Percentiles rank a stretch among this genome's conserved stretches.
phyloP scores from a whole-genome alignment of 768 basidiomycete species.

The Podaxis sp. region DNA sequence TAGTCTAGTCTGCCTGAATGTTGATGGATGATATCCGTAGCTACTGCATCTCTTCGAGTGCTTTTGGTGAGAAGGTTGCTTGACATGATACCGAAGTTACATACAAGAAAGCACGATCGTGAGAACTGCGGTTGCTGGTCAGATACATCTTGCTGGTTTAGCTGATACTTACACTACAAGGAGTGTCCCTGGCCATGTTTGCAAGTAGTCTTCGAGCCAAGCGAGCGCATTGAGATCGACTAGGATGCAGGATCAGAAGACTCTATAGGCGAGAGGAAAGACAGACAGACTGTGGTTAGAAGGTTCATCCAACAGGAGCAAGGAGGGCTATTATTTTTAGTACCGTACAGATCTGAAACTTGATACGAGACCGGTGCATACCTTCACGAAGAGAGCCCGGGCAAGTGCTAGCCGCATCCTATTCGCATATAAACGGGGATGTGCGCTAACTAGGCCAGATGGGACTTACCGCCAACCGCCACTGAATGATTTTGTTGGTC shows the following conservation, averaged over 20 bases:
- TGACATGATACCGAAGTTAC: constrained; percentile 18
- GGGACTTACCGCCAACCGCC: constrained; percentile 85
- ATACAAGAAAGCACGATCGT: constrained; percentile 95
- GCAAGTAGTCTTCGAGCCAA: constrained; percentile 96
- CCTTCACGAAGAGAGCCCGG: constrained; percentile 95
- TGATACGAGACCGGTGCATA: constrained; percentile 19
- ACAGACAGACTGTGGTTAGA: constrained; percentile 84
- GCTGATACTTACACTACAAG: constrained; percentile 75
- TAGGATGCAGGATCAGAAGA: constrained; percentile 22
- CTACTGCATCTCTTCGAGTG: constrained; percentile 76
- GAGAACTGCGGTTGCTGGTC: constrained; percentile 56
- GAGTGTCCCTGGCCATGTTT: constrained; percentile 90
- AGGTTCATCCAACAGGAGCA: constrained; percentile 88
- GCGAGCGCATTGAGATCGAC: constrained; percentile 95
- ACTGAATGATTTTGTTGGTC: constrained; percentile 83
- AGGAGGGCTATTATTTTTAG: constrained; percentile 45
- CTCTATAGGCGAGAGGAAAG: background rate
- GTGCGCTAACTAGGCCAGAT: background rate
- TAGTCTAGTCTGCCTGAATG: constrained; percentile 92
- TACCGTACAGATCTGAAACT: background rate
- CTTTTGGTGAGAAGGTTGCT: background rate
- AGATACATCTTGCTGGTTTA: background rate
- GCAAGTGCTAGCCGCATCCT: constrained; percentile 97
- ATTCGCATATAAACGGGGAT: constrained; percentile 5
- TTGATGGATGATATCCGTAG: constrained; percentile 97